Base-by-base conservation (phyloP, 2,329 filamentous ascomycete species). In the Scopulariopsis brevicaulis region DNA sequence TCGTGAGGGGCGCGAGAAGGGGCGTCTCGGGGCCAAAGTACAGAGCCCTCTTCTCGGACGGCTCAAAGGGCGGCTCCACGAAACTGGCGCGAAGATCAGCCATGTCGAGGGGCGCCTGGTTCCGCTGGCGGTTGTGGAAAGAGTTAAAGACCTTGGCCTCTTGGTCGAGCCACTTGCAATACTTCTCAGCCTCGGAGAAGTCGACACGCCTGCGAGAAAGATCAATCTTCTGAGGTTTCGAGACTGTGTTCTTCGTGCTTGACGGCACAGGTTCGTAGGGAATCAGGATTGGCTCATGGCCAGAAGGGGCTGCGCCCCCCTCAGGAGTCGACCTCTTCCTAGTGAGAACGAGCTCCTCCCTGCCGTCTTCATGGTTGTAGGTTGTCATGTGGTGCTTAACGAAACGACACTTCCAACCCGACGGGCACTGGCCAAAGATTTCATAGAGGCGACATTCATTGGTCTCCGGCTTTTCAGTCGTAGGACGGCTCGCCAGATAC, bases 11-110 rank as follows among this genome's bases (percentile, higher is more conserved):
- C 4, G 94, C 94, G n/a, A 99, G 77, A 12, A 92, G 84, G 0
- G 94, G 94, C 1, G 94, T 99, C 70, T 97, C 93, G 1, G 86
- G 84, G 6, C 92, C 92, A 71, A 97, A 97, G 73, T 99, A 97
- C 58, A 99, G 78, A 55, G 86, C 84, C 59, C 94, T 83, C 76
- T 99, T 99, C 74, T 99, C 94, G 0, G 93, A 96, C 1, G 94
- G 85, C 66, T 87, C 83, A 67, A 96, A 85, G 0, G 93, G 93
- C 25, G 90, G 86, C 60, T 97, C 92, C n/a, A 84, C 79, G 68
- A 87, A 97, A 59, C 81, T 79, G 8, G 94, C 93, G 57, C 90
- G 82, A 60, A 87, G 83, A 55, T 96, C 91, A 60, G 87, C 75
- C 37, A 74, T 72, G n/a, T 70, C 69, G 57, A 77, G 71, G 15